phyloP scores from a whole-genome alignment of 805 yeast genomes.

The Sugiyamaella floridensis region DNA sequence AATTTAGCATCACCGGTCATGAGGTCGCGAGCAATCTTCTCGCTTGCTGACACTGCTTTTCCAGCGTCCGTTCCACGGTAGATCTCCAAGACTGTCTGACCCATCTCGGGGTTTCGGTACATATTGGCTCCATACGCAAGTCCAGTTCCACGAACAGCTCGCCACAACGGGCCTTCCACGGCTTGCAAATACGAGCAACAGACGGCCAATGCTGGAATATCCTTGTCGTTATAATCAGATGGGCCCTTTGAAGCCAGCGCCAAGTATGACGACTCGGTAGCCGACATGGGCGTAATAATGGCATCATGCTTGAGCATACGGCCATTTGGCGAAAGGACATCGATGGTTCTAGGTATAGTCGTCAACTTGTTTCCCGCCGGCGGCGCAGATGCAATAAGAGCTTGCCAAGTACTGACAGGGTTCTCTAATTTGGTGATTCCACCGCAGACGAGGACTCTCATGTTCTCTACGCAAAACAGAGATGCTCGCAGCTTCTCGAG shows the following conservation, averaged over 20 bases:
- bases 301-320: constrained; percentile 46
- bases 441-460: constrained; percentile 66
- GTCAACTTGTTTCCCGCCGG: background rate
- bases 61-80: constrained; percentile 81
- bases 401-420: constrained; percentile 59
- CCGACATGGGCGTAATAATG: constrained; percentile 63
- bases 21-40: constrained; percentile 53
- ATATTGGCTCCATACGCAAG: constrained; percentile 82
- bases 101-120: constrained; percentile 53
- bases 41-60: constrained; percentile 52
- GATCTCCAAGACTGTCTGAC: constrained; percentile 57
- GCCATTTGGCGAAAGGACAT: constrained; percentile 52
- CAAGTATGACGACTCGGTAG: constrained; percentile 75
- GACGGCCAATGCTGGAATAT: constrained; percentile 61
- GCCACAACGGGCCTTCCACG: constrained; percentile 96
- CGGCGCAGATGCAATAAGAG: background rate
- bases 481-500: constrained; percentile 46
- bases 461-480: constrained; percentile 51
- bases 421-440: constrained; percentile 45
- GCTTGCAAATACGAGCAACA: constrained; percentile 73
- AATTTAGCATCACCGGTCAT: constrained; percentile 48
- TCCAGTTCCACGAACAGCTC: constrained; percentile 91
- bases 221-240: constrained; percentile 45
- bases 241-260: constrained; percentile 56
- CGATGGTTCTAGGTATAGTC: constrained; percentile 36